phyloP scores from a whole-genome alignment of 306 rosid genomes.

The Vigna radiata region DNA sequence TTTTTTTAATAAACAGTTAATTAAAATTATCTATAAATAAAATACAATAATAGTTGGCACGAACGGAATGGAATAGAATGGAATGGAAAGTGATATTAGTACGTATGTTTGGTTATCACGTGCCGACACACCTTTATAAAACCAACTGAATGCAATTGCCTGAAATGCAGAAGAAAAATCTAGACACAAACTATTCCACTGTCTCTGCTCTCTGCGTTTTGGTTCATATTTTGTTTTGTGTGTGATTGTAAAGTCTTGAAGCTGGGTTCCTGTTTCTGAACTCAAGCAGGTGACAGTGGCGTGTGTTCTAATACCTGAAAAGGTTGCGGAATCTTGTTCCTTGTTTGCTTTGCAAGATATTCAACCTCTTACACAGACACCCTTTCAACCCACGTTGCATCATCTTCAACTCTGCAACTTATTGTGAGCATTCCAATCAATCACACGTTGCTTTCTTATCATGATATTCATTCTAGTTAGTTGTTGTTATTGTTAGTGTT shows the following conservation, averaged over 20 bases:
- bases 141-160: neutral
- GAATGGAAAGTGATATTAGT: neutral
- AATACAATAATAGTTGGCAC: no score
- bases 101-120: neutral
- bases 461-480: neutral
- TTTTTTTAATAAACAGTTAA: no score
- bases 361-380: neutral
- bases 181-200: neutral
- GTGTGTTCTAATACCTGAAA: slow-evolving; percentile 36
- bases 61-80: no score
- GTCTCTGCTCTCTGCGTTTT: neutral
- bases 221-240: neutral
- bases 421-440: slow-evolving; percentile 26
- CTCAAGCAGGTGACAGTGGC: slow-evolving; percentile 25
- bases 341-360: slow-evolving; percentile 39
- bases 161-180: slow-evolving; percentile 10
- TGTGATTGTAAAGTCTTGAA: neutral
- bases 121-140: slow-evolving; percentile 2
- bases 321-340: slow-evolving; percentile 29
- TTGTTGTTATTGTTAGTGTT: neutral
- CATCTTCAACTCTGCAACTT: slow-evolving; percentile 2
- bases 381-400: neutral
- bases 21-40: no score
- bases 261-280: slow-evolving; percentile 5
- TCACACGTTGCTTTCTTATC: neutral